Base-by-base conservation (phyloP, 176 grass and related monocot genomes). In the Otatea glauca region DNA sequence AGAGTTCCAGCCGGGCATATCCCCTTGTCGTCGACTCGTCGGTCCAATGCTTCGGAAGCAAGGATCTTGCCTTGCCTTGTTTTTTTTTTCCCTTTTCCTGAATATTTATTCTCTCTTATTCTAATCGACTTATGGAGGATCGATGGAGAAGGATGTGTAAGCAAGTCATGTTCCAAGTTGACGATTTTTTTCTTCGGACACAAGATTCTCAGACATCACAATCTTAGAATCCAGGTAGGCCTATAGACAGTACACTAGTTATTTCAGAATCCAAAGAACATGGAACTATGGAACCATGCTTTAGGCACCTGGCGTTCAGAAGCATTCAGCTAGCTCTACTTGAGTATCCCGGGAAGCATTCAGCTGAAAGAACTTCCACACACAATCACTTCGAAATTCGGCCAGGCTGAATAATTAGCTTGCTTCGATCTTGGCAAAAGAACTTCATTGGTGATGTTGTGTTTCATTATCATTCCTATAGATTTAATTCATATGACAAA, bases 1-100 rank as follows among this genome's bases (percentile, higher is more conserved):
- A 37, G 7, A 60, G 39, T 65, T 18, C 51, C 83, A 70, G 50
- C 10, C 64, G 64, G 51, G 74, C 83, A 37, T n/a, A 45, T 12
- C 65, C 12, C 25, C 64, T 29, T 29, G 29, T 29, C 29, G 29
- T n/a, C n/a, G n/a, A n/a, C 34, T 23, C 61, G 83, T 85, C 25
- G 12, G 25, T 17, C 24, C 11, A 67, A n/a, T 15, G 10, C 35
- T 76, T 27, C 2, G 61, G 2, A 39, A 75, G 21, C 58, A 41
- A 51, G 32, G 44, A 25, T 29, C 44, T 75, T 35, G 43, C 21
- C 3, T n/a, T 23, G 20, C 56, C 56, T 59, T 21, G 56, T 11
- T 24, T 24, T 59, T 55, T 17, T 12, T 37, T 37, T 6, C 2
- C 56, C n/a, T 59, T 59, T 23, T 24, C 56, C 9, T 24, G n/a